Conservation (phyloP, 495 filamentous ascomycete genomes). For the Evernia prunastri region DNA sequence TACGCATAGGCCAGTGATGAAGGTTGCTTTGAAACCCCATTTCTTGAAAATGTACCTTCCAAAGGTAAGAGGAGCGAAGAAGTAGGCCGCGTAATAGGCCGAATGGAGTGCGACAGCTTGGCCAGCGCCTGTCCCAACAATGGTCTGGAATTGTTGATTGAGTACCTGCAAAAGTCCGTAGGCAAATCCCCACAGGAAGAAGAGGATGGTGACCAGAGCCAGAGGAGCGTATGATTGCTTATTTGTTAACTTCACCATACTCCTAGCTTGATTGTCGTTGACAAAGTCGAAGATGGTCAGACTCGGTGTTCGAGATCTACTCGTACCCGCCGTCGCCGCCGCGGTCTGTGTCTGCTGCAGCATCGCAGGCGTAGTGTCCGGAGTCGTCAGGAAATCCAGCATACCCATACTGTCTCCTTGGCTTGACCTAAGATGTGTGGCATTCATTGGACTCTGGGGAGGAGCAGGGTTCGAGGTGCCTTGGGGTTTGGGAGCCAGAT, state of each 20-base stretch:
- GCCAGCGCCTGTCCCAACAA: conserved; percentile 42
- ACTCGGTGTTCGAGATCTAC: conserved; percentile 30
- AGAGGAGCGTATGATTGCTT: conserved; percentile 51
- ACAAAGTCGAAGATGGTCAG: conserved; percentile 72
- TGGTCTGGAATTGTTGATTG: conserved; percentile 53
- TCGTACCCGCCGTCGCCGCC: conserved; percentile 12
- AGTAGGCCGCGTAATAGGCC: conserved; percentile 59
- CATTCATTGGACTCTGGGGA: conserved; percentile 6
- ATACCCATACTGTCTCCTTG: conserved; percentile 42
- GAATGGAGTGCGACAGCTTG: conserved; percentile 54
- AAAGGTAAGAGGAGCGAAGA: conserved; percentile 51
- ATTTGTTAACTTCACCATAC: conserved; percentile 61
- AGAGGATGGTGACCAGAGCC: conserved; percentile 63
- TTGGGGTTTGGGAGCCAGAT: conserved; percentile 7
- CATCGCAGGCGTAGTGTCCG: conserved; percentile 33
- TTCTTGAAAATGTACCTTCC: conserved; percentile 51
- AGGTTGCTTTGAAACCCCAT: conserved; percentile 63
- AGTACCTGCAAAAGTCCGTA: conserved; percentile 75
- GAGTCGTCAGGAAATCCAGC: conserved; percentile 54
- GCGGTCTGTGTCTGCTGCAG: conserved; percentile 15
- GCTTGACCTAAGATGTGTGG: conserved; percentile 17
- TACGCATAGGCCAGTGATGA: conserved; percentile 56
- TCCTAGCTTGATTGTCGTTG: conserved; percentile 69
- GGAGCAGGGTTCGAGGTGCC: conserved; percentile 10
- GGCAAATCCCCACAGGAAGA: conserved; percentile 83